Conservation (phyloP, 2,329 filamentous ascomycete genomes). For the Polychaeton citri region DNA sequence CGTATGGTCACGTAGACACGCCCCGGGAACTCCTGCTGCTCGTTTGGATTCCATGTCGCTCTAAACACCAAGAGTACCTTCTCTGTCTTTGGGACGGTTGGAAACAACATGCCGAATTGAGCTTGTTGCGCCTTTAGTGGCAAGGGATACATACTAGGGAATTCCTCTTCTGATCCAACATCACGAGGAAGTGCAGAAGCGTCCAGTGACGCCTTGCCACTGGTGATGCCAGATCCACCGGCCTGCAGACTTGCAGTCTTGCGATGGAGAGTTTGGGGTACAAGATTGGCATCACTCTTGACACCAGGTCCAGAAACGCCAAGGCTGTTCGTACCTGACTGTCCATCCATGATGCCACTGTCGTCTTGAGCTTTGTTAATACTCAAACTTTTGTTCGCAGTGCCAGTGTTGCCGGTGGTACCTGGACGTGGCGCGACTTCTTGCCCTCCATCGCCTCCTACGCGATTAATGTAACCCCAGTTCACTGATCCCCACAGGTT, state of each 20-base stretch:
- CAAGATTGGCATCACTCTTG: not conserved
- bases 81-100: conserved; percentile 61
- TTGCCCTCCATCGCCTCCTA: conserved; percentile 37
- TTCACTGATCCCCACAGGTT: conserved; percentile 88
- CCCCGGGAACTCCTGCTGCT: conserved; percentile 65
- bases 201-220: not conserved
- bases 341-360: conserved; percentile 5
- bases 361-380: conserved; percentile 5
- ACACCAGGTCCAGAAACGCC: not conserved
- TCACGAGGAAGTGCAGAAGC: conserved; percentile 1
- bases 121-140: conserved; percentile 66
- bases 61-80: conserved; percentile 85
- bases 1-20: conserved; percentile 78
- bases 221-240: conserved; percentile 1
- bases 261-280: conserved; percentile 26
- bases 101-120: conserved; percentile 87
- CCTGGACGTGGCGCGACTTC: conserved; percentile 5
- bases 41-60: conserved; percentile 72
- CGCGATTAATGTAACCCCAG: conserved; percentile 56
- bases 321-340: not conserved
- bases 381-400: not conserved
- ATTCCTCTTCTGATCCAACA: conserved; percentile 36
- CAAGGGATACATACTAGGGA: conserved; percentile 64
- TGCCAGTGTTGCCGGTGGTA: conserved; percentile 6
- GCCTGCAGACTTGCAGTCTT: conserved; percentile 45